Conservation (phyloP, 1,139 yeast species). For the Blastobotrys aristatus region DNA sequence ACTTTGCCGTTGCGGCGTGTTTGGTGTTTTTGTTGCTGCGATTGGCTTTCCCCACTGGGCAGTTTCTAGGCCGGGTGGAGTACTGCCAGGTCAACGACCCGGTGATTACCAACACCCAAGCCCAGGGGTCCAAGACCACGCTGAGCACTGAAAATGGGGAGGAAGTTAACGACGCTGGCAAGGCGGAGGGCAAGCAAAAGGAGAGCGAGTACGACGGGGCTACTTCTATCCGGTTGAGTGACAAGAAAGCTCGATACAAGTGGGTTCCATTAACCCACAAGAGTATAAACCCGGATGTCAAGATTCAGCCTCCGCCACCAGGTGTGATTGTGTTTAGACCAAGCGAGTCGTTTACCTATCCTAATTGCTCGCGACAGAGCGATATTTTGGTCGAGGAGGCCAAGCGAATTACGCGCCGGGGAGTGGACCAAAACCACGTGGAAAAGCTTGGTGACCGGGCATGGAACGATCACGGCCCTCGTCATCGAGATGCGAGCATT, state of each 20-base stretch:
- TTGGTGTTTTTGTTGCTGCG: slow-evolving; percentile 68
- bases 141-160: neutral
- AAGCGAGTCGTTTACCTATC: slow-evolving; percentile 72
- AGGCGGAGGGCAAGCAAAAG: slow-evolving; percentile 1
- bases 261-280: slow-evolving; percentile 75
- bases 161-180: neutral
- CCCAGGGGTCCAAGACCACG: neutral
- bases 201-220: neutral
- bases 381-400: slow-evolving; percentile 69
- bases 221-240: slow-evolving; percentile 5
- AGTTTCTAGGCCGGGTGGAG: slow-evolving; percentile 69
- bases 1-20: slow-evolving; percentile 84
- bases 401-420: slow-evolving; percentile 56
- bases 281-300: slow-evolving; percentile 53
- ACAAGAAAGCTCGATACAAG: slow-evolving; percentile 19
- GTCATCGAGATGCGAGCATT: slow-evolving; percentile 29
- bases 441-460: slow-evolving; percentile 64
- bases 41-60: slow-evolving; percentile 75
- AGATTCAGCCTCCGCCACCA: slow-evolving; percentile 75
- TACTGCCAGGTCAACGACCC: slow-evolving; percentile 43
- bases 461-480: slow-evolving; percentile 88
- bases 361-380: slow-evolving; percentile 70
- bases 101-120: slow-evolving; percentile 36
- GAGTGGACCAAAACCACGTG: slow-evolving; percentile 41
- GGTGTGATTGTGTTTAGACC: slow-evolving; percentile 87